Percentiles rank a stretch among this genome's conserved stretches.
Evolutionary conservation across 2,329 filamentous ascomycete species (phyloP).

Genomic region (Fonsecaea nubica): DNA sequence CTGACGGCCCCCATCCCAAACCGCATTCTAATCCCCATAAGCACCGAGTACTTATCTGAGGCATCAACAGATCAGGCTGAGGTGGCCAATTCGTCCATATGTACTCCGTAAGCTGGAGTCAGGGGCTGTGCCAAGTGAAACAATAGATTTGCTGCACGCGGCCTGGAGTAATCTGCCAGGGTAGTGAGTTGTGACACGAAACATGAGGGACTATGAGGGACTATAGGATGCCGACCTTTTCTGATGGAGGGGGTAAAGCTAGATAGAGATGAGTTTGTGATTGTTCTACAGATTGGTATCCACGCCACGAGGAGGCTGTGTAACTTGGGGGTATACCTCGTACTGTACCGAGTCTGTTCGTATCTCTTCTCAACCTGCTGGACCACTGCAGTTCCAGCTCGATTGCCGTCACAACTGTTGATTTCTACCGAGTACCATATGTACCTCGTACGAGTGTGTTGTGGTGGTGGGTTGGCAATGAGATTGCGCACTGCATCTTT

Average conservation of each 20-base stretch:
- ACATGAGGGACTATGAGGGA: slow-evolving; percentile 1
- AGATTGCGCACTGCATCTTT: slow-evolving; percentile 18
- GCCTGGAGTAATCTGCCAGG: slow-evolving; percentile 24
- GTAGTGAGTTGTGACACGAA: slow-evolving; percentile 7
- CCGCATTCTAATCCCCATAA: not conserved
- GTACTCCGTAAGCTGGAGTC: slow-evolving; percentile 1
- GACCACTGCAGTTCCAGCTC: not conserved
- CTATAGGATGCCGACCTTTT: too few relatives aligned
- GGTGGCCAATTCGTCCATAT: not conserved
- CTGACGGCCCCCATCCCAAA: not conserved
- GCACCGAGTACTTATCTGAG: not conserved
- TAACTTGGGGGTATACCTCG: too few relatives aligned
- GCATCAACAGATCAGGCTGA: slow-evolving; percentile 1
- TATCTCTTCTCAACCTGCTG: too few relatives aligned
- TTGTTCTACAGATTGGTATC: not conserved
- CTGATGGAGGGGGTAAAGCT: not conserved
- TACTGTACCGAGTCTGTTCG: not conserved
- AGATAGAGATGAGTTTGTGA: not conserved
- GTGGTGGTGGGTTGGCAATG: not conserved
- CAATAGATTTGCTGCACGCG: slow-evolving; percentile 29
- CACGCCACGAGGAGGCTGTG: not conserved
- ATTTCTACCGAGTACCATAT: not conserved
- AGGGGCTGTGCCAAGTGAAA: slow-evolving; percentile 28
- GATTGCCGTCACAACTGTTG: not conserved
- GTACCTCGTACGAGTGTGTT: too few relatives aligned